phyloP scores from a whole-genome alignment of 2,329 filamentous ascomycete genomes.

The Shiraia bambusicola region DNA sequence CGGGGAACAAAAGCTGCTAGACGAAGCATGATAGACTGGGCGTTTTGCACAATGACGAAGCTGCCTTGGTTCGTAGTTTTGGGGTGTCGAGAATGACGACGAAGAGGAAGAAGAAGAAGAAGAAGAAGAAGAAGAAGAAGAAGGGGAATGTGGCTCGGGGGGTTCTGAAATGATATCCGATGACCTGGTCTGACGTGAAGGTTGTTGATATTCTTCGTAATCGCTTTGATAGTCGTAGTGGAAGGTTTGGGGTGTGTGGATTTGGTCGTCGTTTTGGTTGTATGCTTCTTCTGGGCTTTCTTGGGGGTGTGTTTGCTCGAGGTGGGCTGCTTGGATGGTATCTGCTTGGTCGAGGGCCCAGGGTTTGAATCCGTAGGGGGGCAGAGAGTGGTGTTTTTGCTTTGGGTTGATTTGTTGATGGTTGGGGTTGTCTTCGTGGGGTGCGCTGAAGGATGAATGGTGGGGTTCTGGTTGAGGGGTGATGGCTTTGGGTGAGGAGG shows the following conservation, averaged over 20 bases:
- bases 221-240: not conserved
- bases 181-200: no score
- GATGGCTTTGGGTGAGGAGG: not conserved
- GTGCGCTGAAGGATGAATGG: not conserved
- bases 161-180: no score
- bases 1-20: no score
- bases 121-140: no score
- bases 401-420: constrained; percentile 6
- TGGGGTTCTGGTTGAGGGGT: not conserved
- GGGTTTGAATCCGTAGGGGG: not conserved
- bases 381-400: constrained; percentile 11
- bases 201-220: not conserved
- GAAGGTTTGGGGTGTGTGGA: not conserved
- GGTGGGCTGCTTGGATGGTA: constrained; percentile 3
- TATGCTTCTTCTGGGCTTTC: not conserved
- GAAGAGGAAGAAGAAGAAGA: no score
- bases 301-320: not conserved
- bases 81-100: no score
- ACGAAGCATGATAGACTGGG: no score
- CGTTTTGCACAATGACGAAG: no score
- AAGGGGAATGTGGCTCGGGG: no score
- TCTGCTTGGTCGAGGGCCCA: constrained; percentile 3
- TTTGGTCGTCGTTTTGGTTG: not conserved
- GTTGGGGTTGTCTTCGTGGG: not conserved
- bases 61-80: no score